A percentile compares a stretch with the other conserved stretches of the same genome.
Conservation (phyloP, 129 eudicot species). For the Sambucus nigra region DNA sequence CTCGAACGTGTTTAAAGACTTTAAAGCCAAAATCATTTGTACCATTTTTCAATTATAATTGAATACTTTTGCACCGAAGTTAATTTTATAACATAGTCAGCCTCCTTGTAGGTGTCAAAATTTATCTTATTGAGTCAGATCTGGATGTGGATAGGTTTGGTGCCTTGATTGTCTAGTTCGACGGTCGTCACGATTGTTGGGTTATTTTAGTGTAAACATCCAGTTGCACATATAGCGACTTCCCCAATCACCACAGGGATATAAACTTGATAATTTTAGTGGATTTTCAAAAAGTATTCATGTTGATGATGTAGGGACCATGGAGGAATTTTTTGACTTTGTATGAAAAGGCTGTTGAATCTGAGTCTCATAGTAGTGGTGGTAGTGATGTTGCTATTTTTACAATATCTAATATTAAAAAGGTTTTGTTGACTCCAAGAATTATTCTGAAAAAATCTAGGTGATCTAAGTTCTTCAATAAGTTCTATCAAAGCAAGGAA, state of each 20-base stretch:
- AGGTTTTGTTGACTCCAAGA: conserved; percentile 54
- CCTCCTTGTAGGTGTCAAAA: no score
- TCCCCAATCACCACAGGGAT: conserved; percentile 15
- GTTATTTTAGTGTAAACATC: no score
- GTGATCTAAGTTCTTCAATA: conserved; percentile 74
- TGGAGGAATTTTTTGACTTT: conserved; percentile 28
- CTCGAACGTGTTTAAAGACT: no score
- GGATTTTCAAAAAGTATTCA: conserved; percentile 19
- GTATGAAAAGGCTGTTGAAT: conserved; percentile 24
- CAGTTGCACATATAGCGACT: no score
- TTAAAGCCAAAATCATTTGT: no score
- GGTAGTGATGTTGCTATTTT: conserved; percentile 14
- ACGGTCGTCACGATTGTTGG: no score
- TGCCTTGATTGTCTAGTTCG: no score
- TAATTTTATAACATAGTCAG: no score
- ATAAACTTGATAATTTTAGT: conserved; percentile 14
- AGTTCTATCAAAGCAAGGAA: conserved; percentile 92
- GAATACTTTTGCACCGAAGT: no score
- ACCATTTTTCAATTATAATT: no score
- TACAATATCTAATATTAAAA: conserved; percentile 32
- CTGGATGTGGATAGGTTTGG: no score
- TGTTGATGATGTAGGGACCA: conserved; percentile 11
- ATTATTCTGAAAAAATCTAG: conserved; percentile 51
- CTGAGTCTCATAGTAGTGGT: conserved; percentile 20
- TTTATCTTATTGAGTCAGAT: no score